phyloP scores from a whole-genome alignment of 2,329 filamentous ascomycete genomes.

The Fusarium sororula region DNA sequence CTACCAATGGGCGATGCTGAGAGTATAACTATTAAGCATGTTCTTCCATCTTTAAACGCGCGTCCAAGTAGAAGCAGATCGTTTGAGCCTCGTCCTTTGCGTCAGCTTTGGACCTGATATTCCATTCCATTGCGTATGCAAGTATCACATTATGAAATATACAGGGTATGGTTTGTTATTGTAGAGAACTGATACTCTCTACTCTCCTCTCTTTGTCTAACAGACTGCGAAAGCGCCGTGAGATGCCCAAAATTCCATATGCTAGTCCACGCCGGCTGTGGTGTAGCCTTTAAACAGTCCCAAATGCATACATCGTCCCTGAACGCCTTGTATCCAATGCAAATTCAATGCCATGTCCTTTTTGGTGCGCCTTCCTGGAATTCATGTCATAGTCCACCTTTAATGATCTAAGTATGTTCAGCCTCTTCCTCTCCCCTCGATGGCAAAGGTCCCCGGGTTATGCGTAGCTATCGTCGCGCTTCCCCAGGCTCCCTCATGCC shows the following conservation, averaged over 20 bases:
- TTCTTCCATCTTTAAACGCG: slow-evolving; percentile 11
- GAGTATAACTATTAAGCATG: not conserved
- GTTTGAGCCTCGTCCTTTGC: slow-evolving; percentile 26
- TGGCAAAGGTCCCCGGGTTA: not conserved
- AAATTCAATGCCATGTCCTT: slow-evolving; percentile 24
- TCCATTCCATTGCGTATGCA: not conserved
- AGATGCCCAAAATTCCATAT: not conserved
- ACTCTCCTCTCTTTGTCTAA: slow-evolving; percentile 1
- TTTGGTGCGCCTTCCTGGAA: slow-evolving; percentile 8
- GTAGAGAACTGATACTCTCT: not conserved
- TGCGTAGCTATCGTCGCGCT: not conserved
- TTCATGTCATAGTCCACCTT: not conserved
- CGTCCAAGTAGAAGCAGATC: slow-evolving; percentile 20
- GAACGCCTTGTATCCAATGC: slow-evolving; percentile 37
- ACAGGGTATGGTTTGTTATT: not conserved
- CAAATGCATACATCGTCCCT: slow-evolving; percentile 6
- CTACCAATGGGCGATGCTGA: slow-evolving; percentile 11
- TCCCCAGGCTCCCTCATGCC: not conserved
- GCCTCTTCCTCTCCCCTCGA: not conserved
- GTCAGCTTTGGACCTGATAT: slow-evolving; percentile 15
- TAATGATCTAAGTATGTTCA: not conserved
- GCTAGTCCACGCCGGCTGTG: not conserved
- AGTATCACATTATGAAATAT: not conserved
- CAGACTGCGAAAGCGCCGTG: not conserved
- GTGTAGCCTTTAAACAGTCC: not conserved